Evolutionary conservation across 1,139 yeast genomes (phyloP), one percentile per base, ranked within the genome.

Genomic region (Scheffersomyces illinoinensis): DNA sequence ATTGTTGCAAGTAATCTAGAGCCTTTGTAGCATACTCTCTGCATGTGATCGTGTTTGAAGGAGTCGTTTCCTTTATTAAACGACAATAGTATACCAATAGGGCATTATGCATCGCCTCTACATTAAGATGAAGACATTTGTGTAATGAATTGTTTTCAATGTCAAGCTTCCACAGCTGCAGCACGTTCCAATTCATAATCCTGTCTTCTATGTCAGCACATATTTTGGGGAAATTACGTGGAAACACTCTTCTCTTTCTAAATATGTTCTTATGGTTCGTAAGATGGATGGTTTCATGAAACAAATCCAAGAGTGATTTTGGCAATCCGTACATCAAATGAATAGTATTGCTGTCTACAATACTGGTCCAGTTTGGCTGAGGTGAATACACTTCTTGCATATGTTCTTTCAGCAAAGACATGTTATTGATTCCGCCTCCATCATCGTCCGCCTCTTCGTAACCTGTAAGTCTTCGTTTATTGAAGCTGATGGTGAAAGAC

Each of bases 201-300:
- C 76, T 77, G 58, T 84, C 87, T 63, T 84, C 87, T 5, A 81
- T 66, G 55, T 84, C 87, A 57, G 87, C 84, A 65, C 87, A 84
- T 2, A 84, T 73, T 59, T 77, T 76, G 4, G 88, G 88, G 65
- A 84, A 85, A 64, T 84, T 85, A 54, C 87, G 70, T 0, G 88
- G 88, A 55, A 75, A 78, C n/a, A 77, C 76, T 46, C 77, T 74
- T 49, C 76, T 75, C n/a, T 78, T 67, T 52, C 72, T 67, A 64
- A 85, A 84, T 57, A 82, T 78, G 57, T 82, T 78, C 65, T 83
- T 82, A 64, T 85, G 87, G 66, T 85, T 85, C 1, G 88, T 77
- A 53, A 85, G 69, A 55, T 76, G 79, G 7, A 84, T 76, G 0
- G 79, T 74, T 57, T 79, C 80, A 60, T 79, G 78, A 65, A 84